A percentile compares a stretch with the other conserved stretches of the same genome.
phyloP scores from a whole-genome alignment of 441 rosid species.

The Manihot esculenta region DNA sequence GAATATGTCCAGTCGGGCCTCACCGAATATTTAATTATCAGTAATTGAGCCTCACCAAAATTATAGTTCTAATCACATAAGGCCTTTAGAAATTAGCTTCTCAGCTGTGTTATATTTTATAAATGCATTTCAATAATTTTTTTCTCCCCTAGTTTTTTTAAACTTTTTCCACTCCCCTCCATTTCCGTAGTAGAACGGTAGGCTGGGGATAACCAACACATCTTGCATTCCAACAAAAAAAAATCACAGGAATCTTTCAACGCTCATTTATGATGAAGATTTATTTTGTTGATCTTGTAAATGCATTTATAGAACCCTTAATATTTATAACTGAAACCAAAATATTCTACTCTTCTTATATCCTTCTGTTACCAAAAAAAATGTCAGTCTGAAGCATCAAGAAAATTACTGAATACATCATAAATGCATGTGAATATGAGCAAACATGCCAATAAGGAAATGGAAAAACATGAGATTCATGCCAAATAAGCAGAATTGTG shows the following conservation, averaged over 20 bases:
- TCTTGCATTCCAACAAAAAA: neutral
- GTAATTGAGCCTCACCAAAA: neutral
- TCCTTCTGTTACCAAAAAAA: neutral
- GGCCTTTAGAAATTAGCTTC: neutral
- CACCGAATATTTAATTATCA: too few relatives aligned
- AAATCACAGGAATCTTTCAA: neutral
- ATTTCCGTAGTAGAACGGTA: neutral
- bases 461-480: conserved; percentile 1
- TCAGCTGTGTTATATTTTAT: neutral
- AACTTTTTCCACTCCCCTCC: neutral
- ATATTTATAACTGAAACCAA: neutral
- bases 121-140: neutral
- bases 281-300: neutral
- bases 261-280: neutral
- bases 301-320: neutral
- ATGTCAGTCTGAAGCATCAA: neutral
- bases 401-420: conserved; percentile 6
- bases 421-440: neutral
- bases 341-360: neutral
- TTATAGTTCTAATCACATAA: neutral
- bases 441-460: neutral
- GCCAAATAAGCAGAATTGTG: neutral
- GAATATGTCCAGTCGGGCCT: neutral
- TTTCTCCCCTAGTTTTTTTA: neutral
- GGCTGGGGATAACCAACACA: neutral